A percentile compares a stretch with the other conserved stretches of the same genome.
phyloP scores from a whole-genome alignment of 805 yeast genomes.

The Metschnikowia chrysomelidarum region DNA sequence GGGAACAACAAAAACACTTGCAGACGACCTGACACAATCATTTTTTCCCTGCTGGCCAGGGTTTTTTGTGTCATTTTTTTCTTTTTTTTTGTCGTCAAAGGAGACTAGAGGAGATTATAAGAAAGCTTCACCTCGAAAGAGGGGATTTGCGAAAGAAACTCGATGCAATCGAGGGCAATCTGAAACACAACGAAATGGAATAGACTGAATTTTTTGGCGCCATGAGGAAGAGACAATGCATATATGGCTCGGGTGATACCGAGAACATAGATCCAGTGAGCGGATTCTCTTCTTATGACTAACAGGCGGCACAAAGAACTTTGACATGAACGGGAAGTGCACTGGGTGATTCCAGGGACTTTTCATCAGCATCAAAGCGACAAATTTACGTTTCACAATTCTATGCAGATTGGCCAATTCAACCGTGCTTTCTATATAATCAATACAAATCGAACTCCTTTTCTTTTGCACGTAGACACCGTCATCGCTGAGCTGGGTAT shows the following conservation, averaged over 20 bases:
- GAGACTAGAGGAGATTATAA: constrained; percentile 18
- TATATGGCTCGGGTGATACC: constrained; percentile 5
- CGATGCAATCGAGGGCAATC: constrained; percentile 12
- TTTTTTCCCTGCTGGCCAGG: constrained; percentile 13
- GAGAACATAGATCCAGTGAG: background rate
- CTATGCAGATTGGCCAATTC: constrained; percentile 14
- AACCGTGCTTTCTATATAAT: constrained; percentile 20
- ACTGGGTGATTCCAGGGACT: constrained; percentile 12
- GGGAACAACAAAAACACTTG: constrained; percentile 4
- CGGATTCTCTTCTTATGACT: constrained; percentile 11
- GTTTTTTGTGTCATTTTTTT: constrained; percentile 1
- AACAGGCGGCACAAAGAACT: constrained; percentile 7
- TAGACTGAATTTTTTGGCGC: constrained; percentile 12
- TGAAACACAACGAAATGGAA: constrained; percentile 12
- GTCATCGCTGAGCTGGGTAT: constrained; percentile 10
- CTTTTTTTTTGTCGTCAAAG: constrained; percentile 12
- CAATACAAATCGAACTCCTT: constrained; percentile 25
- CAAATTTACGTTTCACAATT: constrained; percentile 11
- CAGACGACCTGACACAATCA: constrained; percentile 3
- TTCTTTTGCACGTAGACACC: constrained; percentile 15
- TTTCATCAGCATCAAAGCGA: constrained; percentile 1
- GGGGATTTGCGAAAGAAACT: constrained; percentile 11
- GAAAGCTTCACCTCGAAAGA: constrained; percentile 16
- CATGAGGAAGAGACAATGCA: constrained; percentile 11
- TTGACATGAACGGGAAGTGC: background rate